Percentiles rank a stretch among this genome's conserved stretches.
phyloP scores from a whole-genome alignment of 1,284 basidiomycete genomes.

The Coniferiporia weirii region DNA sequence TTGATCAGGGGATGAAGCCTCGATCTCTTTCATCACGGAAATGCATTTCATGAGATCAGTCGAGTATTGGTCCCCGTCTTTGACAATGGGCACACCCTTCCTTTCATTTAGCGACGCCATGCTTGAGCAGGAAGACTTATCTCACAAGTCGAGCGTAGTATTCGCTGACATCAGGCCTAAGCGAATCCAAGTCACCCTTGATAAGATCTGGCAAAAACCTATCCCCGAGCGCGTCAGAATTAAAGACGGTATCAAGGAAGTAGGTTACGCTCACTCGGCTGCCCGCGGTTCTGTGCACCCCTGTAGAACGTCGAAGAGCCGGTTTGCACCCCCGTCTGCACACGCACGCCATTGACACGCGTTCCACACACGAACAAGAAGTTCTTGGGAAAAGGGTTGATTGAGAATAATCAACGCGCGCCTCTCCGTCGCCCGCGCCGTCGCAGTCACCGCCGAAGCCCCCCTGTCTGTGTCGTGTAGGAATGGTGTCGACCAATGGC shows the following conservation, averaged over 20 bases:
- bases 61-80: conserved; percentile 73
- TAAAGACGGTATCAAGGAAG: neutral
- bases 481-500: conserved; percentile 13
- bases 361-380: conserved; percentile 69
- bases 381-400: conserved; percentile 67
- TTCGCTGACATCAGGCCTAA: conserved; percentile 65
- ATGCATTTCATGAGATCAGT: conserved; percentile 97
- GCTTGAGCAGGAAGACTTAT: neutral
- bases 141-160: conserved; percentile 64
- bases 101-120: neutral
- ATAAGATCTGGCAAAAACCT: conserved; percentile 82
- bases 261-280: conserved; percentile 25
- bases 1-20: conserved; percentile 33
- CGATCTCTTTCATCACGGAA: conserved; percentile 51
- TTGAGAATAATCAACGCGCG: conserved; percentile 82
- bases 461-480: neutral
- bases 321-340: conserved; percentile 94
- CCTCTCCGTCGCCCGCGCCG: neutral
- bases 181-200: conserved; percentile 91
- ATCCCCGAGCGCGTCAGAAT: conserved; percentile 8
- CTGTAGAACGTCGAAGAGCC: conserved; percentile 64
- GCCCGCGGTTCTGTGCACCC: conserved; percentile 2
- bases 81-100: conserved; percentile 63
- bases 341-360: conserved; percentile 64
- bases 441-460: neutral